phyloP scores from a whole-genome alignment of 345 rosid species.

The Euclidium syriacum region DNA sequence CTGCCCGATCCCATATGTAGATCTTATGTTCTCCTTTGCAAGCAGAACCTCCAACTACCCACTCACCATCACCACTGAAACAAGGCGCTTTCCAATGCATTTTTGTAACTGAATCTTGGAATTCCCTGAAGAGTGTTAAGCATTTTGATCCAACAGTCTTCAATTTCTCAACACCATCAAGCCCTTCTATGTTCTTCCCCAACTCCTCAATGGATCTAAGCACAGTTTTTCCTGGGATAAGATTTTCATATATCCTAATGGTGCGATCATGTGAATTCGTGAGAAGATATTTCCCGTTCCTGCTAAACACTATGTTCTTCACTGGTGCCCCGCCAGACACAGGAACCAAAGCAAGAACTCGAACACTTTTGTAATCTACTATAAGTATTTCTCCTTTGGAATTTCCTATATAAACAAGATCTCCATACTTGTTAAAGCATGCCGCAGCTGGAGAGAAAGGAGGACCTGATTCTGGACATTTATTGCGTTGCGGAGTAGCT shows the following conservation, averaged over 20 bases:
- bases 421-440: conserved; percentile 91
- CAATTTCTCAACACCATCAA: conserved; percentile 61
- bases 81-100: conserved; percentile 99
- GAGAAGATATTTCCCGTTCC: conserved; percentile 86
- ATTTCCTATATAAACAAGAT: conserved; percentile 90
- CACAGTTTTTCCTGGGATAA: conserved; percentile 70
- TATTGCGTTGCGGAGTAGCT: conserved; percentile 61
- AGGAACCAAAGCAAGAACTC: conserved; percentile 65
- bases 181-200: conserved; percentile 42
- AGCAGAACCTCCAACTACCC: conserved; percentile 98
- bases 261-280: conserved; percentile 94
- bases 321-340: conserved; percentile 66
- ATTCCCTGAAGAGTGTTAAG: conserved; percentile 77
- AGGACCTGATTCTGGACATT: conserved; percentile 54
- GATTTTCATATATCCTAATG: conserved; percentile 89
- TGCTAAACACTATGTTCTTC: conserved; percentile 81
- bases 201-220: conserved; percentile 42
- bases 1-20: conserved; percentile 97
- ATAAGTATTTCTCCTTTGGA: conserved; percentile 94
- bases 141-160: conserved; percentile 77
- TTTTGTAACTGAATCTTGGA: conserved; percentile 94
- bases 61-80: conserved; percentile 98
- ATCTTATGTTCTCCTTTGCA: conserved; percentile 99
- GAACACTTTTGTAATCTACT: conserved; percentile 59
- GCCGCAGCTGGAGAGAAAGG: conserved; percentile 84